These are phyloP conservation scores for Coelastrella sp. DNA, from an alignment of 139 green algal genomes.

Conservation along the genomic window DNA sequence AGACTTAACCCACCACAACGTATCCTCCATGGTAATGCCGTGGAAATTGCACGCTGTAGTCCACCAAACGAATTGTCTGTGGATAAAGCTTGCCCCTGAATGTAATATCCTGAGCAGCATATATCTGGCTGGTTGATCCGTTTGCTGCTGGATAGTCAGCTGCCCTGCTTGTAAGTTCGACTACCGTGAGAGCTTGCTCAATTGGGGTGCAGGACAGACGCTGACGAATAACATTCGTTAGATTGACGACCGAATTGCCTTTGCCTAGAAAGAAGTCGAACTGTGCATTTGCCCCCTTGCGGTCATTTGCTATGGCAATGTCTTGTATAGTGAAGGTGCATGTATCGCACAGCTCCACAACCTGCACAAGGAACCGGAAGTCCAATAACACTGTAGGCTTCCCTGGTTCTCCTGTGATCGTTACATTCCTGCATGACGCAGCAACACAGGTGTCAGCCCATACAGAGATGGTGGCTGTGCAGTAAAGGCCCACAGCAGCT, in stretches of 20 bases:
- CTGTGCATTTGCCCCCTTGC: constrained; percentile 28
- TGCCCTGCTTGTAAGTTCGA: background rate
- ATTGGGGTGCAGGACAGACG: constrained; percentile 8
- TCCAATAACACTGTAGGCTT: background rate
- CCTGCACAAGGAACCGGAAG: background rate
- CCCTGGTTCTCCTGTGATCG: background rate
- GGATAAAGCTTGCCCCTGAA: constrained; percentile 9
- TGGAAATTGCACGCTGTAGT: constrained; percentile 13
- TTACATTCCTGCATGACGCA: constrained; percentile 31
- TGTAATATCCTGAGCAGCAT: background rate
- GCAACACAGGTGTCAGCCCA: background rate
- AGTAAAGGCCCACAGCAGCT: background rate
- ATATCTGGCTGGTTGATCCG: background rate
- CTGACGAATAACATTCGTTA: constrained; percentile 15
- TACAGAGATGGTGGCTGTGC: background rate
- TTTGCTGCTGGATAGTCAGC: background rate
- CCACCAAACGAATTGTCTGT: background rate
- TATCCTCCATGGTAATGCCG: constrained; percentile 31
- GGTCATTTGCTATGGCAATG: constrained; percentile 1
- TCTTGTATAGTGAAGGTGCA: background rate
- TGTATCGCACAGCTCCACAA: background rate
- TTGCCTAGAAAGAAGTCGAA: constrained; percentile 27
- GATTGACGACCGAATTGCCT: background rate
- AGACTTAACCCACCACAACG: background rate
- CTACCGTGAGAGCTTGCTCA: background rate